These are phyloP conservation scores for Xylariaceae sp. DNA, from an alignment of 2,329 filamentous ascomycete genomes.

Conservation along the genomic window DNA sequence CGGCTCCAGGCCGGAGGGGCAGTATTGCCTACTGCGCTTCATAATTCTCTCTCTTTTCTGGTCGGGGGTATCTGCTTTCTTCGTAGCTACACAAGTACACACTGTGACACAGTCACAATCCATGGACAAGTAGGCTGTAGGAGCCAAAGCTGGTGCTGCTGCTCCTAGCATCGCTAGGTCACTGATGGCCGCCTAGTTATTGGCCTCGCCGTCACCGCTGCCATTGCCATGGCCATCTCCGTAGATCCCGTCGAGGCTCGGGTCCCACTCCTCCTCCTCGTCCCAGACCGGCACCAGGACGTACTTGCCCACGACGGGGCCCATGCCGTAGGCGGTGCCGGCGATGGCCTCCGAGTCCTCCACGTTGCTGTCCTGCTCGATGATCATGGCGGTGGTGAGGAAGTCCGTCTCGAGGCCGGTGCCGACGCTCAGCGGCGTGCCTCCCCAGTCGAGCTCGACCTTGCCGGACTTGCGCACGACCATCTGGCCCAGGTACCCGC, in stretches of 20 bases:
- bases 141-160: too few species aligned
- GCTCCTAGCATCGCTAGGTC: too few species aligned
- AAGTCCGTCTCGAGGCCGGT: conserved; percentile 44
- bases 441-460: conserved; percentile 57
- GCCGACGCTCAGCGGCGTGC: conserved; percentile 46
- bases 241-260: conserved; percentile 27
- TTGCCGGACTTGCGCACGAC: conserved; percentile 54
- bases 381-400: conserved; percentile 50
- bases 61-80: too few species aligned
- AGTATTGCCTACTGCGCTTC: too few species aligned
- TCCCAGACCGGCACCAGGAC: conserved; percentile 51
- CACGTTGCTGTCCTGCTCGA: conserved; percentile 44
- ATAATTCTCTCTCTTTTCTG: too few species aligned
- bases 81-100: too few species aligned
- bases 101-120: too few species aligned
- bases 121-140: too few species aligned
- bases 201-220: too few species aligned
- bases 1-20: too few species aligned
- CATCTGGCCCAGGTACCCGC: conserved; percentile 54
- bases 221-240: conserved; percentile 5
- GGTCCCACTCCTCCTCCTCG: conserved; percentile 50
- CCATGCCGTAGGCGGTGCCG: conserved; percentile 53
- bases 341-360: conserved; percentile 36
- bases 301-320: conserved; percentile 55
- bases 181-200: too few species aligned